Evolutionary conservation across 495 filamentous ascomycete species (phyloP).

Genomic region (Annulohypoxylon stygium): DNA sequence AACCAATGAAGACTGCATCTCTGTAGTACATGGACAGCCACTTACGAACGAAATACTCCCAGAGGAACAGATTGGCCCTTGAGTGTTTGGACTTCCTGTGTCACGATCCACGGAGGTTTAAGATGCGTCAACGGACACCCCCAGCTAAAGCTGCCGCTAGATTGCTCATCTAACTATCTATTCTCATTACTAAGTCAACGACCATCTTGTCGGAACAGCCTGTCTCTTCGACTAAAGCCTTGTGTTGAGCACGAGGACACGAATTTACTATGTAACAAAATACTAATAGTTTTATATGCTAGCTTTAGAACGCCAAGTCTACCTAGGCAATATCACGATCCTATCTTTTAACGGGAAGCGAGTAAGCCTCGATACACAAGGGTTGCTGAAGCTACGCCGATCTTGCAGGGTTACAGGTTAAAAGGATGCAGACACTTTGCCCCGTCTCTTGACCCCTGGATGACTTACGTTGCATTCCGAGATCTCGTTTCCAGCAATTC

Average conservation of each 20-base stretch:
- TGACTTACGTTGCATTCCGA: constrained; percentile 11
- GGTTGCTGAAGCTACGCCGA: background rate
- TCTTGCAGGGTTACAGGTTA: constrained; percentile 14
- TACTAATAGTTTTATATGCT: background rate
- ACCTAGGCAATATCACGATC: background rate
- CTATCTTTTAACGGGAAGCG: background rate
- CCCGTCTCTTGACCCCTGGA: background rate
- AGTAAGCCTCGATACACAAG: background rate
- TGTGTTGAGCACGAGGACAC: background rate
- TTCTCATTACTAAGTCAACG: constrained; percentile 8
- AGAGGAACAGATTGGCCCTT: background rate
- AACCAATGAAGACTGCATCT: constrained; percentile 17
- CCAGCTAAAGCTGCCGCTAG: constrained; percentile 1
- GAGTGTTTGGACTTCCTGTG: background rate
- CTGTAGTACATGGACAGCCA: background rate
- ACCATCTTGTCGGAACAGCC: constrained; percentile 1
- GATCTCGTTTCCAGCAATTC: constrained; percentile 23
- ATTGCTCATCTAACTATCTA: background rate
- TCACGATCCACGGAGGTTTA: constrained; percentile 7
- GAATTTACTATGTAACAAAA: background rate
- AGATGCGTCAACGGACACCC: background rate
- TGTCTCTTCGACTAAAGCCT: background rate
- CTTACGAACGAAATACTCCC: background rate
- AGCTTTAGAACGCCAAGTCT: background rate
- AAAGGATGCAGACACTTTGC: constrained; percentile 3